phyloP scores from a whole-genome alignment of 2,329 filamentous ascomycete genomes.

The Aspergillus luchuensis region DNA sequence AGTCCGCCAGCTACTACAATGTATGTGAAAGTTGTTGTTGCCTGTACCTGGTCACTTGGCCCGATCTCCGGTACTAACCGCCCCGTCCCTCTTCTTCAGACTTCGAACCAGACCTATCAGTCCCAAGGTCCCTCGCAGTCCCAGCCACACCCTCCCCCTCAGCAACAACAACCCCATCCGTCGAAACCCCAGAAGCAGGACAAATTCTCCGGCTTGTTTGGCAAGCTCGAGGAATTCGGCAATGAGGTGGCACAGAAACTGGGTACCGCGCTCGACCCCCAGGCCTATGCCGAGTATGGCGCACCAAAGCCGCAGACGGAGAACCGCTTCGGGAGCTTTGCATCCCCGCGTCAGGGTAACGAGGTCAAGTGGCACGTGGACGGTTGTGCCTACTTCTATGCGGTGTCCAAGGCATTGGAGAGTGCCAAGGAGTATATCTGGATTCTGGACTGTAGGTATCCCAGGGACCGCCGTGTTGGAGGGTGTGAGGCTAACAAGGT shows the following conservation, averaged over 20 bases:
- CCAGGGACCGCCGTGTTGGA: background rate
- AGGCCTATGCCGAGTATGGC: slow-evolving; percentile 50
- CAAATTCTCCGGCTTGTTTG: slow-evolving; percentile 52
- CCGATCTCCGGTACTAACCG: background rate
- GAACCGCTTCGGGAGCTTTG: slow-evolving; percentile 66
- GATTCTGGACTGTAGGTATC: slow-evolving; percentile 70
- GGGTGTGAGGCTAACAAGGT: slow-evolving; percentile 13
- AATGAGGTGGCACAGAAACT: slow-evolving; percentile 54
- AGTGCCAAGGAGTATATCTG: slow-evolving; percentile 75
- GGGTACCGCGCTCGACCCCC: slow-evolving; percentile 49
- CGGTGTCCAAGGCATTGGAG: slow-evolving; percentile 77
- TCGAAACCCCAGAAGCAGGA: slow-evolving; percentile 35
- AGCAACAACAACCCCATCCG: slow-evolving; percentile 26
- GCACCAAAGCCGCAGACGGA: slow-evolving; percentile 41
- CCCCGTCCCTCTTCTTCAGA: background rate
- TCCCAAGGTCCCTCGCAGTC: slow-evolving; percentile 21
- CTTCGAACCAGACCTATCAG: slow-evolving; percentile 1
- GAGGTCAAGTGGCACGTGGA: slow-evolving; percentile 86
- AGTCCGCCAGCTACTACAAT: background rate
- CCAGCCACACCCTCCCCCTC: slow-evolving; percentile 27
- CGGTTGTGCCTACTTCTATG: slow-evolving; percentile 81
- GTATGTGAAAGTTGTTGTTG: background rate
- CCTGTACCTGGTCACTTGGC: background rate
- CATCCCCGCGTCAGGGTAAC: slow-evolving; percentile 70
- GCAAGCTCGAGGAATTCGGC: slow-evolving; percentile 58